These are phyloP conservation scores for Colletotrichum aenigma DNA, from an alignment of 2,329 filamentous ascomycete genomes.

Conservation along the genomic window DNA sequence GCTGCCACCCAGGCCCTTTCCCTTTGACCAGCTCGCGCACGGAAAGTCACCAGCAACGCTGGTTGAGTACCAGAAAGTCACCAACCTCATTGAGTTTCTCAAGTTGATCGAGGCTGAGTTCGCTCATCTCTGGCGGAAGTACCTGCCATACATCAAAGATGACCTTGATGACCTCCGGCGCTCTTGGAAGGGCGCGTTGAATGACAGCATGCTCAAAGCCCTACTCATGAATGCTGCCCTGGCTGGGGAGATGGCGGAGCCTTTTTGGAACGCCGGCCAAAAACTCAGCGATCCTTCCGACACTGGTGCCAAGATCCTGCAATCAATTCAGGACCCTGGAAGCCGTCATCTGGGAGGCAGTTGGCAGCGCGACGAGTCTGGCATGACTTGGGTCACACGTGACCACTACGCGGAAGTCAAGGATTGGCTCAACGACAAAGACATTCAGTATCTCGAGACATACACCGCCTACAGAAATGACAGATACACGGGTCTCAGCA, in stretches of 20 bases:
- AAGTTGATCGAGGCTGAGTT: not conserved
- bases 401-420: not conserved
- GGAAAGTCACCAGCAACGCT: not conserved
- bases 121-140: not conserved
- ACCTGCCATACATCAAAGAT: not conserved
- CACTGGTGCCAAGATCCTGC: not conserved
- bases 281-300: not conserved
- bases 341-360: not conserved
- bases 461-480: not conserved
- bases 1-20: not conserved
- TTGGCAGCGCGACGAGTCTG: not conserved
- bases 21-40: not conserved
- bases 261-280: not conserved
- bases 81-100: not conserved
- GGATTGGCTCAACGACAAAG: not conserved
- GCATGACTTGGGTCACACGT: not conserved
- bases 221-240: not conserved
- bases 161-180: not conserved
- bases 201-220: not conserved
- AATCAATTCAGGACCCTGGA: not conserved
- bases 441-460: not conserved
- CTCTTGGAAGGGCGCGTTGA: not conserved
- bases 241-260: not conserved
- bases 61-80: not conserved
- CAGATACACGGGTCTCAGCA: not conserved